Percentiles rank a stretch among this genome's conserved stretches.
These are phyloP conservation scores for Echium plantagineum DNA, from an alignment of 257 asterid genomes.

Conservation along the genomic window DNA sequence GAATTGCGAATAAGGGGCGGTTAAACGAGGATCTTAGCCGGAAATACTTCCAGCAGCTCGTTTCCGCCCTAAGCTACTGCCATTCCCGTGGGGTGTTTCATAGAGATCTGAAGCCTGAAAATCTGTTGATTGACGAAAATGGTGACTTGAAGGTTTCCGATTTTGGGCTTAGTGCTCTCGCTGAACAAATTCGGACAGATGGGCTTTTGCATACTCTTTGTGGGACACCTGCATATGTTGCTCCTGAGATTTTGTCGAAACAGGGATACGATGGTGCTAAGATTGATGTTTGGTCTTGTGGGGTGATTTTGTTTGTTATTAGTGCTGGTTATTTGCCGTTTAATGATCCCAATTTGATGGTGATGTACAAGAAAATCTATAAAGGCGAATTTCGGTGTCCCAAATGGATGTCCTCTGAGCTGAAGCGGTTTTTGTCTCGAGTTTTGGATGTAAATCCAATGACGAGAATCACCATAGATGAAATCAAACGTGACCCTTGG, in stretches of 20 bases:
- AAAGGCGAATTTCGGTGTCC: slow-evolving; percentile 43
- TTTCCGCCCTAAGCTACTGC: slow-evolving; percentile 38
- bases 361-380: slow-evolving; percentile 37
- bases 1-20: slow-evolving; percentile 26
- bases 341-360: slow-evolving; percentile 38
- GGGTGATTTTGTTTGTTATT: slow-evolving; percentile 33
- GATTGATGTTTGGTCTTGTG: slow-evolving; percentile 47
- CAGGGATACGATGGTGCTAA: slow-evolving; percentile 40
- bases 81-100: slow-evolving; percentile 37
- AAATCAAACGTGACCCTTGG: slow-evolving; percentile 36
- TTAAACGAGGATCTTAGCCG: slow-evolving; percentile 25
- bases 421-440: slow-evolving; percentile 25
- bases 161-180: slow-evolving; percentile 35
- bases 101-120: slow-evolving; percentile 40
- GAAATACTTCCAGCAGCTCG: slow-evolving; percentile 31
- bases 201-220: slow-evolving; percentile 40
- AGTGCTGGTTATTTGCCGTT: slow-evolving; percentile 45
- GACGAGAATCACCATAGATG: slow-evolving; percentile 33
- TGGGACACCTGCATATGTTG: slow-evolving; percentile 45
- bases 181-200: slow-evolving; percentile 21
- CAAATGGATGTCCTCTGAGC: slow-evolving; percentile 36
- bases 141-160: slow-evolving; percentile 33
- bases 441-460: slow-evolving; percentile 31
- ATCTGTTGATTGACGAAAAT: slow-evolving; percentile 28
- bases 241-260: slow-evolving; percentile 38